These are phyloP conservation scores for Xerocomus spinulosus DNA, from an alignment of 768 basidiomycete genomes.

Conservation along the genomic window DNA sequence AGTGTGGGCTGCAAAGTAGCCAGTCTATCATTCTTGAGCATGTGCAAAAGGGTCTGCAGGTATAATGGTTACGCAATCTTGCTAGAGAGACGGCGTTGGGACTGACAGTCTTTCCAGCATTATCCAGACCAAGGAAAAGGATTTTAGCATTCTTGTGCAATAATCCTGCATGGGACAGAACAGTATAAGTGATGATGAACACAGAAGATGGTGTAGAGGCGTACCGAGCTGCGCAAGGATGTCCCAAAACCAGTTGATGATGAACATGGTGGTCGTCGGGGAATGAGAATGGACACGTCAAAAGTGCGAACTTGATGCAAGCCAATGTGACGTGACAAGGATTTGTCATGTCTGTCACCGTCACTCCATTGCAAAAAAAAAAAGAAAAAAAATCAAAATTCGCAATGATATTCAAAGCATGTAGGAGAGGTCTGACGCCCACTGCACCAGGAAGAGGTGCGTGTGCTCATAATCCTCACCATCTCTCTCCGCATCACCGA, in stretches of 20 bases:
- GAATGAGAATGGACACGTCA: constrained; percentile 22
- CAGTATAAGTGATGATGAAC: not conserved
- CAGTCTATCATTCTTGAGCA: constrained; percentile 98
- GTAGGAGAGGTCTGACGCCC: constrained; percentile 70
- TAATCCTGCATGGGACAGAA: constrained; percentile 51
- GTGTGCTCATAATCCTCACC: constrained; percentile 61
- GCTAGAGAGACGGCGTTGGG: not conserved
- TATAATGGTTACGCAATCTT: constrained; percentile 3
- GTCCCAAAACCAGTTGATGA: constrained; percentile 96
- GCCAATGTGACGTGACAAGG: constrained; percentile 18
- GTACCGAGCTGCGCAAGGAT: constrained; percentile 88
- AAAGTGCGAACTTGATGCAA: constrained; percentile 3
- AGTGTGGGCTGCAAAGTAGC: constrained; percentile 97
- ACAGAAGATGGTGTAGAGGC: constrained; percentile 19
- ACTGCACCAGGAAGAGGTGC: constrained; percentile 46
- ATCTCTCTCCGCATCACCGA: constrained; percentile 60
- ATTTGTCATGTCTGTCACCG: constrained; percentile 8
- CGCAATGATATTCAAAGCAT: too few species aligned
- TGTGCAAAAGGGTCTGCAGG: constrained; percentile 85
- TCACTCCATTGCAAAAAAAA: not conserved
- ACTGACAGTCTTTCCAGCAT: constrained; percentile 96
- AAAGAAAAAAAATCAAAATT: too few species aligned
- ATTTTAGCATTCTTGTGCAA: constrained; percentile 99
- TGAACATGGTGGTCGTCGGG: constrained; percentile 55
- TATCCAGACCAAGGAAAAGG: constrained; percentile 96